Conservation (phyloP, 2,329 filamentous ascomycete genomes). For the Xylariaceae sp. region DNA sequence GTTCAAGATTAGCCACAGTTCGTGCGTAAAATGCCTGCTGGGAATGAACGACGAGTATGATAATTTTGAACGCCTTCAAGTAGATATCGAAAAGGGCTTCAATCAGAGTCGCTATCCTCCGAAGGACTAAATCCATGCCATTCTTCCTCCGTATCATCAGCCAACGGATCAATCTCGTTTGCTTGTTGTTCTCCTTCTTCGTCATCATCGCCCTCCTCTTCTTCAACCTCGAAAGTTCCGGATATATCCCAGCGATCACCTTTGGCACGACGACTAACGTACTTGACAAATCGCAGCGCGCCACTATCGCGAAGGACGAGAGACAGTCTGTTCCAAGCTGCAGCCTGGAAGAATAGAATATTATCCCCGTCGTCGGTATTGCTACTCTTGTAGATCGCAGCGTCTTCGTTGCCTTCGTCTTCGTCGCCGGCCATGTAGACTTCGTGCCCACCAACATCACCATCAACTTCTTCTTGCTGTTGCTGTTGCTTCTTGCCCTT, state of each 20-base stretch:
- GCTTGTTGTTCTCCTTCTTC: slow-evolving; percentile 39
- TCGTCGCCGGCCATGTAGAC: slow-evolving; percentile 94
- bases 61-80: no score
- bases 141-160: slow-evolving; percentile 51
- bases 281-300: slow-evolving; percentile 92
- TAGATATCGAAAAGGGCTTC: background rate
- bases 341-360: slow-evolving; percentile 62
- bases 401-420: slow-evolving; percentile 63
- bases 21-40: no score
- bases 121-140: slow-evolving; percentile 55
- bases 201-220: slow-evolving; percentile 44
- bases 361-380: slow-evolving; percentile 76
- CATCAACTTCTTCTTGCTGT: slow-evolving; percentile 33
- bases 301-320: slow-evolving; percentile 86
- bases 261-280: slow-evolving; percentile 76
- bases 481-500: slow-evolving; percentile 32
- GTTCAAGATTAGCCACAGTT: no score
- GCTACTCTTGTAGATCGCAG: slow-evolving; percentile 80
- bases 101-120: slow-evolving; percentile 28
- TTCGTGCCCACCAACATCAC: slow-evolving; percentile 72
- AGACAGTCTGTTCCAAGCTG: slow-evolving; percentile 84
- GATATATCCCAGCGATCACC: slow-evolving; percentile 93
- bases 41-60: no score
- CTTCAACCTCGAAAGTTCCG: slow-evolving; percentile 71
- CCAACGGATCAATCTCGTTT: slow-evolving; percentile 33